Percentiles rank a stretch among this genome's conserved stretches.
Conservation (phyloP, 352 stramenopile species). For the Pythium utonaiense region DNA sequence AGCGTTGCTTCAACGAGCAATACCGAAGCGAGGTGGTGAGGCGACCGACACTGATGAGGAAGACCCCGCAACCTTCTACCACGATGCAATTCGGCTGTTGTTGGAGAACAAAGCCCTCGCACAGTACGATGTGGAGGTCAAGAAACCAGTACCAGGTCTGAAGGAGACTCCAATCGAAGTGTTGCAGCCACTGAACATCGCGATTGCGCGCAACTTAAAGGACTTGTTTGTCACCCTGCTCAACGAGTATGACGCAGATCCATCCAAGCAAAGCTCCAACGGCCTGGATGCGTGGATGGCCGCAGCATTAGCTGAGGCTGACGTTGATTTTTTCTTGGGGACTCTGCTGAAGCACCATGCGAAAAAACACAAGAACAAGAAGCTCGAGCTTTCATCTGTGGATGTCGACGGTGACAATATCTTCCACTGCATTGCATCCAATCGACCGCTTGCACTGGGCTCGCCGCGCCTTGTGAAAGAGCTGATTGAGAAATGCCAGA, state of each 20-base stretch:
- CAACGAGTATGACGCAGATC: conserved; percentile 33
- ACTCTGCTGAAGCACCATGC: conserved; percentile 44
- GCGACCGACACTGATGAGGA: conserved; percentile 7
- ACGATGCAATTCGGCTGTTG: conserved; percentile 45
- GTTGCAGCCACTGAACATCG: conserved; percentile 55
- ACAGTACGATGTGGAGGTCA: conserved; percentile 42
- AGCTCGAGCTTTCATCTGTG: conserved; percentile 26
- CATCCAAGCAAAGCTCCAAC: conserved; percentile 32
- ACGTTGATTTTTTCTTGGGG: conserved; percentile 44
- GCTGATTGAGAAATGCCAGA: conserved; percentile 30
- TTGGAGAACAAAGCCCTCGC: conserved; percentile 42
- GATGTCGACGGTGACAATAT: conserved; percentile 42
- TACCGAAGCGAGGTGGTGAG: background rate
- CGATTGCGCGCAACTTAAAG: conserved; percentile 42
- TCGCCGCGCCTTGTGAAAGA: conserved; percentile 33
- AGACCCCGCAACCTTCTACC: conserved; percentile 33
- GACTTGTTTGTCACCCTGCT: conserved; percentile 54
- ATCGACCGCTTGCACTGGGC: conserved; percentile 20
- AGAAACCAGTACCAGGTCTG: conserved; percentile 19
- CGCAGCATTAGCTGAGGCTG: conserved; percentile 29
- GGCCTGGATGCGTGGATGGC: conserved; percentile 62
- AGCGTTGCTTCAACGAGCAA: conserved; percentile 41
- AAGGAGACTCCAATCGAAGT: conserved; percentile 22
- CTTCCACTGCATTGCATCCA: conserved; percentile 51
- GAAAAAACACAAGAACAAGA: conserved; percentile 28